Evolutionary conservation across 306 rosid genomes (phyloP), one percentile per base, ranked within the genome.

Genomic region (Senna tora): DNA sequence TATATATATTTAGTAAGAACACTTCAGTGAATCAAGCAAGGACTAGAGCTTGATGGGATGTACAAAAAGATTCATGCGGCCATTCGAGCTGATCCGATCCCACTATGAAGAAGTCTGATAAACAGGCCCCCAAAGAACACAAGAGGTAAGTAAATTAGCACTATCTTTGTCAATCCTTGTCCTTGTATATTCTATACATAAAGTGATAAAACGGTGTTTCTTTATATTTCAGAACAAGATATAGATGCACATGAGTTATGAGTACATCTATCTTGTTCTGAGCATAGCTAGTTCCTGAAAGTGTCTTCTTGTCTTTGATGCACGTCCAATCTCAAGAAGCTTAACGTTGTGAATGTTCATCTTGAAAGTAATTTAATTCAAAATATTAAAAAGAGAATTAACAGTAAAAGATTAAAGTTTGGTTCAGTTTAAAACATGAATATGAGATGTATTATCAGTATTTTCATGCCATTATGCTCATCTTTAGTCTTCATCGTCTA

Each of bases 51-150:
- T 2, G 96, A 87, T 64, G 91, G 41, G 12, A 8, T 90, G 55
- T 93, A 87, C 84, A 91, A 89, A 83, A 90, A 83, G 67, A 97
- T 90, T 46, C 97, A 93, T 75, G 94, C 97, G 1, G 90, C 97
- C 41, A 93, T 93, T 36, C 92, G 97, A 2, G 87, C 94, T 0
- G 47, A 36, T 13, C 66, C 66, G 47, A 36, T 13, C 66, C 66
- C 47, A 36, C 47, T 4, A 2, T 17, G 2, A 60, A 60, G 66
- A 60, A 60, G 66, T 34, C 66, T 3, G 66, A 60, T 9, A 60
- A 60, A n/a, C 4, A 60, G 9, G 47, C 15, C 16, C 66, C 66
- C 8, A 60, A 60, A 30, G 47, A 60, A 60, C 66, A 60, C 47
- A 60, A 60, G 66, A 34, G 66, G 47, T 60, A 16, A 21, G 47